phyloP scores from a whole-genome alignment of 2,329 filamentous ascomycete species.

The Colletotrichum ledebouriae region DNA sequence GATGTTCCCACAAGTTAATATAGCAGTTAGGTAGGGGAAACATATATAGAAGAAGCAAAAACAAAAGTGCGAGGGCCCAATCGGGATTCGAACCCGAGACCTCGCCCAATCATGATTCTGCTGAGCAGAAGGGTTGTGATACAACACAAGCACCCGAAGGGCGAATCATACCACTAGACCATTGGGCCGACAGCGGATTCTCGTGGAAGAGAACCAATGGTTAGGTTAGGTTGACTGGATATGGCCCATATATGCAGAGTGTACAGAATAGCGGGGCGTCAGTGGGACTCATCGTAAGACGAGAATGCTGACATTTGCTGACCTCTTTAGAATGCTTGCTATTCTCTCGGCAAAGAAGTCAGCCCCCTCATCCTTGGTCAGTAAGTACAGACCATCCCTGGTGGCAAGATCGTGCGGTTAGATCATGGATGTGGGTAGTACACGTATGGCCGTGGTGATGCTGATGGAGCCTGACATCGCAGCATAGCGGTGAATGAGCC shows the following conservation, averaged over 20 bases:
- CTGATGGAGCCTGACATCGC: too few species aligned
- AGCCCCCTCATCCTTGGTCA: too few species aligned
- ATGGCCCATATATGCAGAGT: background rate
- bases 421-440: too few species aligned
- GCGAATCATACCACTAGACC: constrained; percentile 38
- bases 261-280: background rate
- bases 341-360: too few species aligned
- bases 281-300: constrained; percentile 6
- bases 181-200: constrained; percentile 29
- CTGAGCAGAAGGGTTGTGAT: constrained; percentile 23
- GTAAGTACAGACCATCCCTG: too few species aligned
- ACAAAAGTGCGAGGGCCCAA: constrained; percentile 5
- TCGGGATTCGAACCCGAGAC: constrained; percentile 33
- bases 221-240: background rate
- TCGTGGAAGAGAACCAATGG: constrained; percentile 10
- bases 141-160: constrained; percentile 29
- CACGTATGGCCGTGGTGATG: too few species aligned
- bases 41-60: background rate
- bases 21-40: too few species aligned
- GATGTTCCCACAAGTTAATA: too few species aligned
- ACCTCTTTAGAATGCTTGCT: background rate
- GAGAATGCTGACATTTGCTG: background rate
- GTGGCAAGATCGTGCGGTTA: too few species aligned
- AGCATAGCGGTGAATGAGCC: too few species aligned
- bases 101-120: constrained; percentile 20